Base-by-base conservation (phyloP, 768 basidiomycete species). In the Lyophyllum atratum region DNA sequence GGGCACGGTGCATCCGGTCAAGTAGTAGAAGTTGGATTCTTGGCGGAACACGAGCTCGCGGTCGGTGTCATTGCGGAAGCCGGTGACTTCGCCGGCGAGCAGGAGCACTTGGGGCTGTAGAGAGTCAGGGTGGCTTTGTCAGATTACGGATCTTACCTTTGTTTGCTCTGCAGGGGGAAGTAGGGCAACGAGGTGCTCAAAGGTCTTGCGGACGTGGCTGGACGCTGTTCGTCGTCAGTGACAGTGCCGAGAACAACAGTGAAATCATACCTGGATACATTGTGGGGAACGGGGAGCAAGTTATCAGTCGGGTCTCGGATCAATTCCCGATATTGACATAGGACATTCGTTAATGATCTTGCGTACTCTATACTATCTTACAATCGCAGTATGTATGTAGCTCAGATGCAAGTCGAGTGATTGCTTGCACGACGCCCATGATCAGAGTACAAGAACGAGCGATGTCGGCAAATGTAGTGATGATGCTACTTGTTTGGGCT, bases 1-100 rank as follows among this genome's bases (percentile, higher is more conserved):
- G 0, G 93, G 90, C 4, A 93, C 79, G 46, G 78, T 75, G 72
- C 90, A 93, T 51, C 92, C 94, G 0, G 91, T 84, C 15, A 96
- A 78, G 68, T 93, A 96, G 73, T 83, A 87, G 69, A 96, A 96
- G 72, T 96, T 96, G 64, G 88, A 89, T 71, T 95, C 93, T 58
- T 76, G 75, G 43, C 71, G 72, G 61, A 93, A 92, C 4, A 77
- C 68, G 42, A 92, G 73, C 72, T 93, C 92, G 29, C 92, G 82
- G 68, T 95, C 93, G 11, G 93, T 95, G 68, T 95, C 93, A 67
- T 92, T 84, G 59, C 92, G 77, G 66, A 77, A 92, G 0, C 79
- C 75, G 2, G 81, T 84, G 5, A 72, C 75, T 62, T 81, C 82
- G n/a, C 89, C 90, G 9, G 85, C 82, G 1, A 93, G 73, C 3